These are phyloP conservation scores for Auriscalpium orientale DNA, from an alignment of 768 basidiomycete genomes.

Conservation along the genomic window DNA sequence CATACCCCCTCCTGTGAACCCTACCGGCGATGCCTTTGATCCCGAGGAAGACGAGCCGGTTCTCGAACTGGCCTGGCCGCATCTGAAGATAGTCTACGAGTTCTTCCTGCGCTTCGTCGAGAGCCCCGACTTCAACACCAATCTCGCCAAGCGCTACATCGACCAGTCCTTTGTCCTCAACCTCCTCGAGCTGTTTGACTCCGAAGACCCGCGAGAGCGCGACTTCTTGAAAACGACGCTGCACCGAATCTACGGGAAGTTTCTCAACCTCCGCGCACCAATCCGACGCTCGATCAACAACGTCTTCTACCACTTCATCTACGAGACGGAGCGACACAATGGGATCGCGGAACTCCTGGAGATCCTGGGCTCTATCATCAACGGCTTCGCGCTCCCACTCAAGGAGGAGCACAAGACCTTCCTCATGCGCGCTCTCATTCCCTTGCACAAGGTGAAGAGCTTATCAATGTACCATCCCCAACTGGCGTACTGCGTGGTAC, in stretches of 20 bases:
- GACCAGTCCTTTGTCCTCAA: conserved; percentile 94
- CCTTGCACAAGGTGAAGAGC: conserved; percentile 96
- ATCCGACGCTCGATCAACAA: conserved; percentile 99
- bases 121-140: conserved; percentile 96
- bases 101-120: conserved; percentile 99
- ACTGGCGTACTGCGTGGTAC: conserved; percentile 97
- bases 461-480: conserved; percentile 99
- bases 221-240: conserved; percentile 99
- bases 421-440: conserved; percentile 87
- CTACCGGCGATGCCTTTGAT: conserved; percentile 96
- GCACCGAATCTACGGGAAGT: conserved; percentile 99
- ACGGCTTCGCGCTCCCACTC: conserved; percentile 94
- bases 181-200: conserved; percentile 96
- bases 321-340: conserved; percentile 98
- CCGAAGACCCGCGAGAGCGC: conserved; percentile 96
- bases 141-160: conserved; percentile 94
- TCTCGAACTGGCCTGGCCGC: conserved; percentile 98
- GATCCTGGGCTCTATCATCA: conserved; percentile 98
- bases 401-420: conserved; percentile 99
- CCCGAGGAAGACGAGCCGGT: conserved; percentile 99
- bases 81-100: conserved; percentile 98
- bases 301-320: conserved; percentile 98
- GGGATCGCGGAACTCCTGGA: conserved; percentile 97
- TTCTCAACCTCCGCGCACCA: conserved; percentile 96
- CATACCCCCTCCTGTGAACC: conserved; percentile 99